Conservation (phyloP, 2,329 filamentous ascomycete genomes). For the Ophiostoma piceae region DNA sequence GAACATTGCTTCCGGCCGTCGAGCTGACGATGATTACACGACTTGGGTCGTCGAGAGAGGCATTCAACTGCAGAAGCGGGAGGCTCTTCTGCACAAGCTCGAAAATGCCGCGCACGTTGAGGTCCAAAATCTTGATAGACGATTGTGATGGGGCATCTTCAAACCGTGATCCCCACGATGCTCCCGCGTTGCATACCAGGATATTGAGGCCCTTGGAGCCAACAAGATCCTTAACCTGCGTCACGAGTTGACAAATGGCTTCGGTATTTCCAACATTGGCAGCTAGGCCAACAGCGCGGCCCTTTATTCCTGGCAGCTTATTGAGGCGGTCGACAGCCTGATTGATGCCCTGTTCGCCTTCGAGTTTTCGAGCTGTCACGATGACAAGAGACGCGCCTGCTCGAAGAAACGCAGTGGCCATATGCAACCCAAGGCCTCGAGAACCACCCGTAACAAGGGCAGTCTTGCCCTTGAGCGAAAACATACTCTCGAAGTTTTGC, state of each 20-base stretch:
- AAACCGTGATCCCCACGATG: not conserved
- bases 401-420: constrained; percentile 61
- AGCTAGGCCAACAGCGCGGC: constrained; percentile 32
- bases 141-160: not conserved
- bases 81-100: constrained; percentile 56
- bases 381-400: constrained; percentile 66
- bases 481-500: not conserved
- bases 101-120: constrained; percentile 68
- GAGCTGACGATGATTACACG: constrained; percentile 63
- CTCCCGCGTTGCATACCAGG: not conserved
- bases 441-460: constrained; percentile 38
- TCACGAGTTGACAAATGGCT: not conserved
- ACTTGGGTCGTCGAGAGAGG: constrained; percentile 48
- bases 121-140: constrained; percentile 58
- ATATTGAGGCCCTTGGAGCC: not conserved
- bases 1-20: constrained; percentile 59
- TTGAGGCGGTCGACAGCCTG: constrained; percentile 63
- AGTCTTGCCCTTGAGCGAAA: not conserved
- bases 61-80: constrained; percentile 24
- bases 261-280: not conserved
- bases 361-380: constrained; percentile 66
- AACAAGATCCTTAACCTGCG: not conserved
- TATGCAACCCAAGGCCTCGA: constrained; percentile 57
- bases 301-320: constrained; percentile 52
- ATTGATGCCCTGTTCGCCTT: constrained; percentile 57